Conservation (phyloP, 202 grass and related monocot genomes). For the Carex sylvatica region DNA sequence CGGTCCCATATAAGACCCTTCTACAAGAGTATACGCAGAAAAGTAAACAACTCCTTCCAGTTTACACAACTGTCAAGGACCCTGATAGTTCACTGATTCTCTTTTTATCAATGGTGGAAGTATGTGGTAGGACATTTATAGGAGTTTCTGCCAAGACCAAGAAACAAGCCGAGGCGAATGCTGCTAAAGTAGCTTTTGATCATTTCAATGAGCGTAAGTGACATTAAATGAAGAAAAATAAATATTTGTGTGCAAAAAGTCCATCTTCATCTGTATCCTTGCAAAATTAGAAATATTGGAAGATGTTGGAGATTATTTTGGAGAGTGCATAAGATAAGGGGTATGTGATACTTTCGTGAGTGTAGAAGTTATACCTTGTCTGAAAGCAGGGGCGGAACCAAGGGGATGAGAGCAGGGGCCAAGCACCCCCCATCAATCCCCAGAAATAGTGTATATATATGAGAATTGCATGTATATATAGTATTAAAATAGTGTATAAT, state of each 20-base stretch:
- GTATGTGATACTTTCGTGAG: not conserved
- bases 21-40: slow-evolving; percentile 65
- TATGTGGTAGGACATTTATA: slow-evolving; percentile 44
- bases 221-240: not conserved
- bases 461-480: no score
- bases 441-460: no score
- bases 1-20: slow-evolving; percentile 38
- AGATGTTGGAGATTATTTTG: not conserved
- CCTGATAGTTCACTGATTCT: not conserved
- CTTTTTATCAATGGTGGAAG: slow-evolving; percentile 51
- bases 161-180: slow-evolving; percentile 65
- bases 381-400: no score
- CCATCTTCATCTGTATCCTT: not conserved
- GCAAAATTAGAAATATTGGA: not conserved
- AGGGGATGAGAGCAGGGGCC: no score
- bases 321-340: not conserved
- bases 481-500: no score
- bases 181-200: slow-evolving; percentile 56
- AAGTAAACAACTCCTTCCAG: slow-evolving; percentile 43
- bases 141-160: slow-evolving; percentile 52
- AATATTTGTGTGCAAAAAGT: not conserved
- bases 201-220: slow-evolving; percentile 54
- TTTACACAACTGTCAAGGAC: slow-evolving; percentile 40
- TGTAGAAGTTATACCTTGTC: not conserved
- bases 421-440: no score